phyloP scores from a whole-genome alignment of 495 filamentous ascomycete genomes.

The Letharia lupina region DNA sequence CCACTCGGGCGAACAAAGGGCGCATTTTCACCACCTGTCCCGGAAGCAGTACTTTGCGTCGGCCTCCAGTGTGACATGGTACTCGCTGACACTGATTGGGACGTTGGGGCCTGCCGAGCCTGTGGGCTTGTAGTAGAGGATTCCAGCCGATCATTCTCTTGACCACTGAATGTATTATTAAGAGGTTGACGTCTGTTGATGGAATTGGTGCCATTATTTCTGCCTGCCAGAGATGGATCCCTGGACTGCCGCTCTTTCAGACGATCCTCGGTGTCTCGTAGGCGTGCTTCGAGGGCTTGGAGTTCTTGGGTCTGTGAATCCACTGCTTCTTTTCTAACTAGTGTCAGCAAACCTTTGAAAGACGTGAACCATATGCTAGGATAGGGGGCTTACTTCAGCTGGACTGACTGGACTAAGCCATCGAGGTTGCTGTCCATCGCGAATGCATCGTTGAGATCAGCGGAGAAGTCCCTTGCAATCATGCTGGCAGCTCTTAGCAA shows the following conservation, averaged over 20 bases:
- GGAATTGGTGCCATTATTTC: constrained; percentile 5
- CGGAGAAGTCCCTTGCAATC: constrained; percentile 78
- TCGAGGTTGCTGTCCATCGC: constrained; percentile 71
- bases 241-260: constrained; percentile 47
- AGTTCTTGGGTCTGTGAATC: constrained; percentile 69
- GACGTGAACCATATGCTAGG: not conserved
- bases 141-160: constrained; percentile 6
- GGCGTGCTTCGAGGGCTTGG: constrained; percentile 71
- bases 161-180: constrained; percentile 10
- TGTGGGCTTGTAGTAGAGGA: constrained; percentile 12
- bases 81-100: constrained; percentile 12
- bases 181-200: constrained; percentile 13
- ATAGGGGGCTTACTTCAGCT: constrained; percentile 63
- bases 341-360: constrained; percentile 12
- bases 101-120: constrained; percentile 8
- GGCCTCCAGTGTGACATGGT: constrained; percentile 22
- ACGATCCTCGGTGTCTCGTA: constrained; percentile 76
- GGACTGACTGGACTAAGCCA: constrained; percentile 65
- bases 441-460: constrained; percentile 82
- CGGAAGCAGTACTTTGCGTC: constrained; percentile 1
- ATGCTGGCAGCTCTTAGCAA: constrained; percentile 46
- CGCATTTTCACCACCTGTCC: not conserved
- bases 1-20: not conserved
- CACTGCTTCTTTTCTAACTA: constrained; percentile 57
- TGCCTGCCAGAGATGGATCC: constrained; percentile 19